These are phyloP conservation scores for Beauveria sp. DNA, from an alignment of 2,329 filamentous ascomycete genomes.

Conservation along the genomic window DNA sequence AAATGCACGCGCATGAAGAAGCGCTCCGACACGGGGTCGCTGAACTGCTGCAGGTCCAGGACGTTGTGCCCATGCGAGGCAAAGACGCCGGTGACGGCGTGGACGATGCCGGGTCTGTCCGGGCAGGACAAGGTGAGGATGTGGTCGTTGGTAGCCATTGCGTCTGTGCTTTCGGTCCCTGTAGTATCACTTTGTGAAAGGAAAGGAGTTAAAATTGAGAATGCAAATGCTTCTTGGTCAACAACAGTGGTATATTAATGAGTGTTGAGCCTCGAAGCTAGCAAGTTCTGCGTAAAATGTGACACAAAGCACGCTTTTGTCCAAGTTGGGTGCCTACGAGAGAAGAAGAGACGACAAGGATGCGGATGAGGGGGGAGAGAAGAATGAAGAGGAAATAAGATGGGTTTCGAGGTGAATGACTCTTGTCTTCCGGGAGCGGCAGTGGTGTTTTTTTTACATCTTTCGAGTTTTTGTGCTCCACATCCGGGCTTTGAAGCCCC, in stretches of 20 bases:
- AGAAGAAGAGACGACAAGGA: neutral
- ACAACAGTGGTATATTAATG: constrained; percentile 13
- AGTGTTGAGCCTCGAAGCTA: constrained; percentile 11
- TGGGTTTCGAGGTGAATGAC: neutral
- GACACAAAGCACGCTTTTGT: constrained; percentile 1
- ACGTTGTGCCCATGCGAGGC: constrained; percentile 70
- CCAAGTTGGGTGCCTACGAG: constrained; percentile 5
- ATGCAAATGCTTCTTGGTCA: constrained; percentile 10
- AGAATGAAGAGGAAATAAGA: neutral
- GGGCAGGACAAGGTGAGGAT: constrained; percentile 78
- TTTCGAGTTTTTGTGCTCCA: constrained; percentile 9
- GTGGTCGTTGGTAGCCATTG: constrained; percentile 45
- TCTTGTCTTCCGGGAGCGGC: constrained; percentile 9
- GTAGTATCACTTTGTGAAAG: constrained; percentile 2
- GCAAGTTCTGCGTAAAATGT: neutral
- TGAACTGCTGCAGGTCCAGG: constrained; percentile 78
- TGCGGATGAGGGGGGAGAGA: no score
- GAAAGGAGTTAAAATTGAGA: neutral
- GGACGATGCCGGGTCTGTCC: constrained; percentile 77
- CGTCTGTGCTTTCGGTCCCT: constrained; percentile 10
- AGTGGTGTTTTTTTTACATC: neutral
- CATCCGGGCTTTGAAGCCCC: constrained; percentile 10
- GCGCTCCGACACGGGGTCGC: constrained; percentile 61
- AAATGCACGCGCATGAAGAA: constrained; percentile 92
- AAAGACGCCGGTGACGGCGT: constrained; percentile 73